phyloP scores from a whole-genome alignment of 2,329 filamentous ascomycete genomes.

The Cercospora nicotianae region DNA sequence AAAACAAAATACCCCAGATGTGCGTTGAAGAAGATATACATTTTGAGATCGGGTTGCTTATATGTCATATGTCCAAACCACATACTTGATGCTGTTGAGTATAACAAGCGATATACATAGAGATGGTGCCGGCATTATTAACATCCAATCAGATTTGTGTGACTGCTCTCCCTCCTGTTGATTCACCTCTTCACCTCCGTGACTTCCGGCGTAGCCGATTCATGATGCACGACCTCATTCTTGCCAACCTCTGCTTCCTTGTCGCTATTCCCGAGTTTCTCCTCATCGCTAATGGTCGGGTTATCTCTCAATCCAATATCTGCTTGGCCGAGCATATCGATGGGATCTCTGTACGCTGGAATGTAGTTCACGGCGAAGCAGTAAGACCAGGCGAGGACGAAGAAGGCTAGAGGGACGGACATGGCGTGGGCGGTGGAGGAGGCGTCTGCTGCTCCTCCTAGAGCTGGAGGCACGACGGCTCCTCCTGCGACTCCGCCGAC shows the following conservation, averaged over 20 bases:
- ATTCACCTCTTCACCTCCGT: neutral
- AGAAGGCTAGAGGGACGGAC: constrained; percentile 46
- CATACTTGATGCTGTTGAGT: neutral
- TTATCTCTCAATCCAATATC: constrained; percentile 6
- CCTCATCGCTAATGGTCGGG: constrained; percentile 1
- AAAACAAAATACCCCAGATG: neutral
- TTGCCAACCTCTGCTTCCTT: neutral
- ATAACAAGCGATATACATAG: neutral
- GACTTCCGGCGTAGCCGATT: neutral
- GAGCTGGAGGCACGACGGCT: constrained; percentile 68
- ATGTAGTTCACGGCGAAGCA: constrained; percentile 61
- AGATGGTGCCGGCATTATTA: neutral
- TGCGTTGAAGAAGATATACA: neutral
- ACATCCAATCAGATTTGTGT: neutral
- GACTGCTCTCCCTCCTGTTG: neutral
- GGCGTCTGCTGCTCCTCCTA: constrained; percentile 68
- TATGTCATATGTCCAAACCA: neutral
- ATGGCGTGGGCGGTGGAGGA: constrained; percentile 23
- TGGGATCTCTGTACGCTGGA: constrained; percentile 61
- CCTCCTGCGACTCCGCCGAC: constrained; percentile 71
- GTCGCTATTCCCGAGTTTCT: neutral
- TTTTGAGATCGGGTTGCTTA: neutral
- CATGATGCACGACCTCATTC: neutral
- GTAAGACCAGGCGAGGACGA: constrained; percentile 51
- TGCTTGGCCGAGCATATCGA: constrained; percentile 41